Evolutionary conservation across 768 basidiomycete genomes (phyloP).

Genomic region (Lactifluus volemus): DNA sequence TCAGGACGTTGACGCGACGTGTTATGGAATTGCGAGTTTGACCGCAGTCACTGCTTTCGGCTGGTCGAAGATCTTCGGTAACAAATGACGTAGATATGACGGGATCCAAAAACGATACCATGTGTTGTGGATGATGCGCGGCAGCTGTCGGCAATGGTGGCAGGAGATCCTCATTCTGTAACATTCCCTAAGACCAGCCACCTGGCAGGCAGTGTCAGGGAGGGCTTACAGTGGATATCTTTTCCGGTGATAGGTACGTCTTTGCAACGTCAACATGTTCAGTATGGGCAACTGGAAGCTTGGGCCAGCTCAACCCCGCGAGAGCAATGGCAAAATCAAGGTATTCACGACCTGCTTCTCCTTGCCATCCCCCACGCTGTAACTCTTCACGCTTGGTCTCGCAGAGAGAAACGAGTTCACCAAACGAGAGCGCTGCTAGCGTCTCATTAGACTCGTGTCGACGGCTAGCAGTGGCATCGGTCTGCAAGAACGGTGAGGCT

Average conservation of each 20-base stretch:
- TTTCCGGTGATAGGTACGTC: not conserved
- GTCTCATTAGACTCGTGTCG: not conserved
- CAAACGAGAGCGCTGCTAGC: not conserved
- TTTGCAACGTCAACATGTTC: not conserved
- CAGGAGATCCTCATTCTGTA: conserved; percentile 7
- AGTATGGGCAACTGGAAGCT: not conserved
- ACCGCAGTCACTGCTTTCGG: conserved; percentile 11
- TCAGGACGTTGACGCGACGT: conserved; percentile 10
- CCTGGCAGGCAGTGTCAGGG: not conserved
- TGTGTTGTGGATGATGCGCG: conserved; percentile 17
- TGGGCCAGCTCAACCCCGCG: conserved; percentile 23
- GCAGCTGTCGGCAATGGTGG: conserved; percentile 16
- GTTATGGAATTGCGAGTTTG: not conserved
- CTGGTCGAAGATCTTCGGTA: conserved; percentile 7
- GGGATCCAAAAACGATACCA: conserved; percentile 3
- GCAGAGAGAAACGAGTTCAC: conserved; percentile 26
- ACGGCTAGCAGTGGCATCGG: not conserved
- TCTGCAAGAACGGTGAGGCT: conserved; percentile 5
- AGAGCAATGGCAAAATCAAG: conserved; percentile 27
- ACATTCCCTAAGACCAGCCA: conserved; percentile 2
- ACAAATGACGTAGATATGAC: conserved; percentile 15
- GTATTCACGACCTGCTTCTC: conserved; percentile 21
- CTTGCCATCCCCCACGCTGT: conserved; percentile 25
- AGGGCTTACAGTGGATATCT: conserved; percentile 1
- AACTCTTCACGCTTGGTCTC: conserved; percentile 26